Base-by-base conservation (phyloP, 345 rosid genomes). In the Fremontodendron californicum region DNA sequence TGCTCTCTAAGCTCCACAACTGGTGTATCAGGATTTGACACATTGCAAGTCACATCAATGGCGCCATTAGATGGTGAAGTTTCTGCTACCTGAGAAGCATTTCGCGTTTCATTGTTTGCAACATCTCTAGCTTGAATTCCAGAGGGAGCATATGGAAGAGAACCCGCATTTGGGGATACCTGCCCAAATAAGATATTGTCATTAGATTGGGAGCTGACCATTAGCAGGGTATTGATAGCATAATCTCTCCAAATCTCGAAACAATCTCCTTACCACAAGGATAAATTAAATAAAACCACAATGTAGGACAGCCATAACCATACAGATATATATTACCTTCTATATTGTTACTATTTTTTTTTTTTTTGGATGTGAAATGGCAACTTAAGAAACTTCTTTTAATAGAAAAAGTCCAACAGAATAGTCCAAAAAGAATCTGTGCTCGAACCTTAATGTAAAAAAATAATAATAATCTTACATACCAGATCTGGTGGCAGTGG, bases 121-220 rank as follows among this genome's bases (percentile, higher is more conserved):
- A 81, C 83, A 67, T 73, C 78, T 77, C 81, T 78, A 77, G 62
- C 77, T 74, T 74, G 82, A 23, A 64, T 74, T 79, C 55, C 81
- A 80, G 85, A 75, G 63, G 83, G 77, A 73, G 82, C 37, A 16
- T 75, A 57, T 37, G 77, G 83, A 40, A 57, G 81, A 73, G 73
- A 75, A 69, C 65, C 78, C 71, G 68, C 81, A 78, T 79, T 82
- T 46, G 45, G 79, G 66, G 70, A 58, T 64, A 55, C 82, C 87
- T 84, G 77, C 55, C 51, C 80, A 83, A 54, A 39, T 33, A 51
- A 77, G 52, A 46, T 37, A 37, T 25, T 4, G 35, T 54, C 29
- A 79, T 42, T 31, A 23, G n/a, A 51, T 45, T 4, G 54, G 33
- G 7, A 66, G 29, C 27, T 0, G 48, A 13, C 5, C 0, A 11